Evolutionary conservation across 495 filamentous ascomycete species (phyloP), one percentile per base, ranked within the genome.

Genomic region (Mytilinidion resinicola): DNA sequence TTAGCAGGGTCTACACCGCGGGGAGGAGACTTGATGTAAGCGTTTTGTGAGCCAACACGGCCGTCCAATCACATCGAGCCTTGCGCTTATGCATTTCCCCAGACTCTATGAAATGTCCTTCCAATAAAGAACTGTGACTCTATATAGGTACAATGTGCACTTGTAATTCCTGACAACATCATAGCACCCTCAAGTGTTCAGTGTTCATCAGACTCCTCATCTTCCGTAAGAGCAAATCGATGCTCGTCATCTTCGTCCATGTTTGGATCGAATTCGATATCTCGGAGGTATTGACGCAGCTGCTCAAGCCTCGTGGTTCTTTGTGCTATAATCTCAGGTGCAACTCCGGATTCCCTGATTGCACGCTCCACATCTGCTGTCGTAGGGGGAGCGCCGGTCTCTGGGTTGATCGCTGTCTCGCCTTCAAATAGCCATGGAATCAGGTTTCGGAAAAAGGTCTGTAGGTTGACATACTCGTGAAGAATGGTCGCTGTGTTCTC

Each of bases 341-440:
- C 21, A 8, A 49, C 46, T 49, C 51, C 51, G 7, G 51, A 53
- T 34, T 53, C 51, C 9, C 21, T 38, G 10, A 53, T 53, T 19
- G 25, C 25, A 9, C 25, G 34, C 25, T 53, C 51, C 12, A 53
- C 21, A 34, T 53, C 51, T n/a, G 34, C 51, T 37, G 15, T 14
- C 9, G 51, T 53, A 53, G 51, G 51, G 14, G 34, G 51, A 37
- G 51, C 51, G 21, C 51, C 51, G n/a, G 51, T 53, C n/a, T 37
- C 51, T 37, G 51, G 51, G 33, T 53, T 53, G 33, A 53, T 53
- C 8, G 46, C 46, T 33, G 19, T 25, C 33, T 53, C 19, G 50
- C 50, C 37, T 37, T 37, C 51, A 10, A 38, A 37, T 15, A 38
- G 20, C 51, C 51, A 53, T 17, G 51, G 51, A 2, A 53, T 19